These are phyloP conservation scores for Periconia digitata DNA, from an alignment of 2,329 filamentous ascomycete genomes.

Conservation along the genomic window DNA sequence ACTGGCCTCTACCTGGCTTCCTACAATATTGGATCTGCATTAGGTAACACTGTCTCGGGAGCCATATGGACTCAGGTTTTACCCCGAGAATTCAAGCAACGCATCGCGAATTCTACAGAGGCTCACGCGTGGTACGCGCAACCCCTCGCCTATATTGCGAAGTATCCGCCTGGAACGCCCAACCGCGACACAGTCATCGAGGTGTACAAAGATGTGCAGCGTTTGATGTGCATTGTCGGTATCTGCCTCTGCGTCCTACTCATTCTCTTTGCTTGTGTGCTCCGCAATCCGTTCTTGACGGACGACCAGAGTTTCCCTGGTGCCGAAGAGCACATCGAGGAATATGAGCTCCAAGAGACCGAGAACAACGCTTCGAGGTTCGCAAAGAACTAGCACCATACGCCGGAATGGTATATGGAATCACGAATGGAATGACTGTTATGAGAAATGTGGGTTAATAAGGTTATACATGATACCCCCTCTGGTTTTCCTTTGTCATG, in stretches of 20 bases:
- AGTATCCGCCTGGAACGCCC: constrained; percentile 49
- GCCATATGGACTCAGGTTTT: constrained; percentile 61
- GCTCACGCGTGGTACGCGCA: constrained; percentile 46
- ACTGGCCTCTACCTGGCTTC: constrained; percentile 64
- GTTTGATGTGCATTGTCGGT: constrained; percentile 53
- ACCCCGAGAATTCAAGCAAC: constrained; percentile 47
- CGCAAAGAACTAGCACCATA: no score
- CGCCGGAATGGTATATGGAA: no score
- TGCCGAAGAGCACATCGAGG: constrained; percentile 33
- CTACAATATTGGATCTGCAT: constrained; percentile 64
- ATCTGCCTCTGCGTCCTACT: constrained; percentile 52
- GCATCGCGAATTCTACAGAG: constrained; percentile 43
- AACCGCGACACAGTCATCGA: constrained; percentile 48
- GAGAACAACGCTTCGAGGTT: constrained; percentile 8
- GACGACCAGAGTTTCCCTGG: constrained; percentile 50
- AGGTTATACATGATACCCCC: no score
- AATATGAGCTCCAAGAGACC: not conserved
- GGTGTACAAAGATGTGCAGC: constrained; percentile 51
- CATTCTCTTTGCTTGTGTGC: constrained; percentile 48
- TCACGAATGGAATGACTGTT: no score
- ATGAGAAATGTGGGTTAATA: no score
- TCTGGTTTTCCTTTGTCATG: no score
- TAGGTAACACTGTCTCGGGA: constrained; percentile 63
- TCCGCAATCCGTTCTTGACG: constrained; percentile 51
- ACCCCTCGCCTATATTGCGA: constrained; percentile 43